Conservation (phyloP, 495 filamentous ascomycete species). For the Platismatia glauca region DNA sequence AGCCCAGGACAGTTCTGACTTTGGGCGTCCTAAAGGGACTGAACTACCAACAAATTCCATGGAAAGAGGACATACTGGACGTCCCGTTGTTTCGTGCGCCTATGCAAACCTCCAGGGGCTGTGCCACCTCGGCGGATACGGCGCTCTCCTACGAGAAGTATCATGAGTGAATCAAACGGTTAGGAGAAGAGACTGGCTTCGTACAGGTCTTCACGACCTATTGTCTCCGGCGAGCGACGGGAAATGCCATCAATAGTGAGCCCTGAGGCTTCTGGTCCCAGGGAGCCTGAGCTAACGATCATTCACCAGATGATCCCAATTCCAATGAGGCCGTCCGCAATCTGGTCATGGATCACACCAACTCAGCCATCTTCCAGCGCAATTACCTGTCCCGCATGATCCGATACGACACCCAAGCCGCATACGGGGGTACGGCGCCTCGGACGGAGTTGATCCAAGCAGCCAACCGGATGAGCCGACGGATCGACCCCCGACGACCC, state of each 20-base stretch:
- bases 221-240: slow-evolving; percentile 16
- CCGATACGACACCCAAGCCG: slow-evolving; percentile 19
- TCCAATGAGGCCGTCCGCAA: slow-evolving; percentile 14
- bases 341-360: slow-evolving; percentile 18
- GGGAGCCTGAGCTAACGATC: not conserved
- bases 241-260: slow-evolving; percentile 20
- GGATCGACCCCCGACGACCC: slow-evolving; percentile 6
- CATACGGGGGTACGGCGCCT: slow-evolving; percentile 9
- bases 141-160: slow-evolving; percentile 19
- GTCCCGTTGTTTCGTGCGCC: not conserved
- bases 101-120: not conserved
- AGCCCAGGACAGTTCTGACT: not conserved
- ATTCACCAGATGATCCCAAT: slow-evolving; percentile 11
- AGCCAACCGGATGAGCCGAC: slow-evolving; percentile 14
- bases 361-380: slow-evolving; percentile 16
- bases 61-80: slow-evolving; percentile 9
- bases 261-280: not conserved
- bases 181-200: slow-evolving; percentile 16
- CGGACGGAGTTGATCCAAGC: slow-evolving; percentile 12
- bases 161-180: slow-evolving; percentile 5
- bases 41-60: too few relatives aligned
- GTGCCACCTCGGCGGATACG: not conserved
- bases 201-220: slow-evolving; percentile 18
- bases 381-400: slow-evolving; percentile 24
- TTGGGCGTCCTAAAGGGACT: not conserved